Base-by-base conservation (phyloP, 2,329 filamentous ascomycete genomes). In the Colletotrichum australisinense region DNA sequence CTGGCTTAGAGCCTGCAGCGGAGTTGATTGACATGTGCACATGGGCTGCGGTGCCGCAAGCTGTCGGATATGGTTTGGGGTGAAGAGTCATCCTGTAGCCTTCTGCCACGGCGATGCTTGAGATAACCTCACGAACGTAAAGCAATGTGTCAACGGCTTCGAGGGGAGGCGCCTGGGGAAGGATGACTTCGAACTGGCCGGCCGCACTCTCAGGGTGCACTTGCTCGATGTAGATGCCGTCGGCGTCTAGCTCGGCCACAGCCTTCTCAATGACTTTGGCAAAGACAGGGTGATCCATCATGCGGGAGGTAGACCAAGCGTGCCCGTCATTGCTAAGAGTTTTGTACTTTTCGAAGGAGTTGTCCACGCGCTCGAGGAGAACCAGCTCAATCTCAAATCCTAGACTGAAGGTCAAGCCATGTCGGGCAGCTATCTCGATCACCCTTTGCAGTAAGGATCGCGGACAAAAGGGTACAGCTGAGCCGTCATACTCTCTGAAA, bases 381-480 rank as follows among this genome's bases (percentile, higher is more conserved):
- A 94, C 87, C 11, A 97, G 89, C 81, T 97, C 94, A 53, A 97
- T 90, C 81, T 97, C 95, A 76, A 97, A 97, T 0, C 94, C 95
- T 19, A 95, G 82, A 0, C 92, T 85, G 60, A 95, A 90, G 3
- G 86, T 81, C 2, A 94, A 84, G 1, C 86, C 85, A 49, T 89
- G 84, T 2, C 82, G 77, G 12, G 86, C 83, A 0, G 93, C 88
- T 6, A 83, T 82, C 0, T 87, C 83, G 1, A 92, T 78, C 0
- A 91, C 84, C 3, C 82, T 84, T 67, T 89, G 84, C 67, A 97
- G 84, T 69, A 92, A 80, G 55, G 90, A 85, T 67, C 94, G 88
- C 1, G 94, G 94, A 77, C 94, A 97, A 0, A 91, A 74, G 1
- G 76, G 74, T 1, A 90, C 84, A 0, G 82, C 79, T 0, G 84